Evolutionary conservation across 73 alveolate species (phyloP), one percentile per base, ranked within the genome.

Genomic region (Durusdinium trenchii): DNA sequence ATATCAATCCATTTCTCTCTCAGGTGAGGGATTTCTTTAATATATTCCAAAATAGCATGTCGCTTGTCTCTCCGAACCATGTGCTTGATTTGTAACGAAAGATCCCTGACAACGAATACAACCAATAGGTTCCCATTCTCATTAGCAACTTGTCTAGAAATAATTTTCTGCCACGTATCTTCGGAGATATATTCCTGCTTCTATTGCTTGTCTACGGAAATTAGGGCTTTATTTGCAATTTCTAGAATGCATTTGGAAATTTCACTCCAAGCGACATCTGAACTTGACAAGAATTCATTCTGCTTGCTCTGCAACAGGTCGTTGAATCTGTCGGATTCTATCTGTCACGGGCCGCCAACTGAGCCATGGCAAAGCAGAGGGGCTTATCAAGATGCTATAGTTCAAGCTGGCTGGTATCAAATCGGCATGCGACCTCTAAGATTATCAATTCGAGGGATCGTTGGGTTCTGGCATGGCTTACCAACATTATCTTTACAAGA

Each of bases 51-150:
- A 85, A 85, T 16, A 3, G 76, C 42, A 38, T 18, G 7, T 16
- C 57, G 48, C 43, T 85, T 85, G 38, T 85, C 94, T 52, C 67
- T 50, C 1, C 67, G 6, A 38, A 54, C 94, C 36, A 48, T 6
- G 18, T 50, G 30, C 18, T 50, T 51, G 81, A 85, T 85, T 51
- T 85, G 78, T 16, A 26, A 28, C 18, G 75, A 50, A 42, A 85
- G 94, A 38, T 85, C 94, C 40, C 5, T 54, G 2, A 85, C 94
- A 3, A n/a, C n/a, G n/a, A n/a, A n/a, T n/a, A n/a, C n/a, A n/a
- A 36, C 75, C 54, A 26, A 40, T 12, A 14, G 60, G 50, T 48
- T 83, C 35, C 93, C 93, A 16, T 1, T n/a, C 50, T 83, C 93
- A 83, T 83, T 69, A 23, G 93, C 93, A 18, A 1, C 45, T 46